Base-by-base conservation (phyloP, 2,329 filamentous ascomycete genomes). In the Botryotinia narcissicola region DNA sequence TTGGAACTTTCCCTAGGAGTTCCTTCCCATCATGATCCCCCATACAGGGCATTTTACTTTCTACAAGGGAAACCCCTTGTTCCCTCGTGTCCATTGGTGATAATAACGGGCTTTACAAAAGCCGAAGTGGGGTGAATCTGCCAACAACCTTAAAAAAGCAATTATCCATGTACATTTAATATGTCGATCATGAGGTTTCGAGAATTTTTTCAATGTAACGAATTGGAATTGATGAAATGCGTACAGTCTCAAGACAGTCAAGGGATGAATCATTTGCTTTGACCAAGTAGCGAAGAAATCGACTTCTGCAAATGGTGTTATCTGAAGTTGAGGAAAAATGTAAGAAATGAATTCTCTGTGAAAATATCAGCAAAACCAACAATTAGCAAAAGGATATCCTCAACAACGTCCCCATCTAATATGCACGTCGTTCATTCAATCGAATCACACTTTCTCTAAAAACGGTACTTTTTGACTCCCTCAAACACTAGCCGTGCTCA, bases 1-100 rank as follows among this genome's bases (percentile, higher is more conserved):
- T 67, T 67, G 44, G 44, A 51, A 12, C 22, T 25, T 37, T 12
- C 44, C 29, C 7, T 48, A 32, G 29, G 63, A 66, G 29, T 67
- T 64, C 2, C 44, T 67, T 67, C 32, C 29, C 44, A n/a, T 32
- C 22, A 25, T 20, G 9, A 62, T 62, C 35, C 37, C 59, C 60
- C 37, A 40, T 40, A 62, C 35, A 62, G 32, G 25, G 35, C 35
- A 40, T n/a, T 25, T 62, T 62, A 62, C 25, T 62, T 62, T 62
- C 37, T 18, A 62, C 35, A 42, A 22, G 60, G 60, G 6, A 62
- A 62, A 42, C n/a, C 8, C 63, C 63, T 5, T 67, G 63, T 37
- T 51, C 8, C 32, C 44, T 25, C 63, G 25, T 67, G 63, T 67
- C 63, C 35, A 66, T 66, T 66, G 63, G 63, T 35, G 63, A 46